Conservation (phyloP, 2,329 filamentous ascomycete genomes). For the Exserohilum rostratum region DNA sequence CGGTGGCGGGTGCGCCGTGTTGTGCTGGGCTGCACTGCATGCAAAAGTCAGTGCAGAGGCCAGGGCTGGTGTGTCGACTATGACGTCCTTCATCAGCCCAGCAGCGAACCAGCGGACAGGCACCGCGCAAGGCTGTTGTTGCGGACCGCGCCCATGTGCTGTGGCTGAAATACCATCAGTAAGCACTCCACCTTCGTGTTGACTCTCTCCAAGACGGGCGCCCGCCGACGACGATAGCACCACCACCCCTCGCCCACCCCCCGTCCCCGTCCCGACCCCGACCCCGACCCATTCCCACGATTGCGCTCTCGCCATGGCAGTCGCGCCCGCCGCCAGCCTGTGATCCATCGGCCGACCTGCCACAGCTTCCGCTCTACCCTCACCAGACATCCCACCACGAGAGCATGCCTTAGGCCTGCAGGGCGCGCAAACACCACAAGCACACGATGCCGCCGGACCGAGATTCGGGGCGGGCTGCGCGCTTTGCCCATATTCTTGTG, state of each 20-base stretch:
- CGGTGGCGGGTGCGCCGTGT: not conserved
- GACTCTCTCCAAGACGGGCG: not conserved
- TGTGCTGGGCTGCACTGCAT: not conserved
- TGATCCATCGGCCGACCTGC: not conserved
- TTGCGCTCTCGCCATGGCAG: conserved; percentile 8
- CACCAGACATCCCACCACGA: conserved; percentile 1
- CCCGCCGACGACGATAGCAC: conserved; percentile 1
- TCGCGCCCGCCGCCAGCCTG: conserved; percentile 2
- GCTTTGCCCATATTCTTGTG: conserved; percentile 42
- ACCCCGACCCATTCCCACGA: not conserved
- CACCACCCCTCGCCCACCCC: not conserved
- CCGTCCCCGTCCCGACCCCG: not conserved
- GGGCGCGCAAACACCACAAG: conserved; percentile 2
- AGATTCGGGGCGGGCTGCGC: conserved; percentile 24
- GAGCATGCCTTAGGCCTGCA: conserved; percentile 11
- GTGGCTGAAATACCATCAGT: conserved; percentile 20
- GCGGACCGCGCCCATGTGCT: conserved; percentile 7
- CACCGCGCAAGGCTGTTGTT: conserved; percentile 9
- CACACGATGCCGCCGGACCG: conserved; percentile 26
- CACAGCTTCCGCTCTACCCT: not conserved
- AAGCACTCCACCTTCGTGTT: conserved; percentile 17
- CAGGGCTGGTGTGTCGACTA: conserved; percentile 3
- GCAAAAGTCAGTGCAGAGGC: not conserved
- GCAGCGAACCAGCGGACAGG: conserved; percentile 10
- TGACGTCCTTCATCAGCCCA: conserved; percentile 4